Percentiles rank a stretch among this genome's conserved stretches.
Evolutionary conservation across 2,329 filamentous ascomycete genomes (phyloP).

Genomic region (Dactylellina haptotyla): DNA sequence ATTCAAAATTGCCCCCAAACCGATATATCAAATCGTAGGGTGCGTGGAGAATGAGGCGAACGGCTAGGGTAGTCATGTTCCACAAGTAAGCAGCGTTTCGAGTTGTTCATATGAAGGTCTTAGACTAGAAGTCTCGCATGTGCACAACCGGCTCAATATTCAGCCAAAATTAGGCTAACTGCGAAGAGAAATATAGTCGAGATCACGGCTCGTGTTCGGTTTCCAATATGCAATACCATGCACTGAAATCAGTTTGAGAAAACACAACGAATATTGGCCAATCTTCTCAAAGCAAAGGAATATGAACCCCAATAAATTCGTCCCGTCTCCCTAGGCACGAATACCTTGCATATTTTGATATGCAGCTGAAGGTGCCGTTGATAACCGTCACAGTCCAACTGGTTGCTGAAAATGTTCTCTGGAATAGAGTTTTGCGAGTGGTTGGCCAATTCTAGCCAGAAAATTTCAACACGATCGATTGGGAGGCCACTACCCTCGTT

Average conservation of each 20-base stretch:
- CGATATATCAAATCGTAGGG: slow-evolving; percentile 14
- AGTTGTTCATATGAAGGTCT: slow-evolving; percentile 22
- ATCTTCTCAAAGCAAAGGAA: neutral
- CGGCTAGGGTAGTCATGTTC: slow-evolving; percentile 21
- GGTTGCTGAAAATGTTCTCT: slow-evolving; percentile 1
- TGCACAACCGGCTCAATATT: slow-evolving; percentile 8
- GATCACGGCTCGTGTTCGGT: neutral
- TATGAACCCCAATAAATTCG: neutral
- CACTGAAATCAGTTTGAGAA: neutral
- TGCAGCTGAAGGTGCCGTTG: slow-evolving; percentile 38
- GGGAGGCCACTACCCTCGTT: neutral
- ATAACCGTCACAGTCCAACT: slow-evolving; percentile 30
- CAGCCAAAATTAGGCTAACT: slow-evolving; percentile 5
- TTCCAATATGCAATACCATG: neutral
- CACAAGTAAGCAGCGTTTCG: slow-evolving; percentile 19
- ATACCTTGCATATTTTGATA: neutral
- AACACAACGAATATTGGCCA: neutral
- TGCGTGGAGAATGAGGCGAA: slow-evolving; percentile 22
- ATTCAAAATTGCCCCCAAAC: slow-evolving; percentile 21
- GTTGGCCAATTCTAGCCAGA: slow-evolving; percentile 1
- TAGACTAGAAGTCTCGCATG: neutral
- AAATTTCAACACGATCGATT: slow-evolving; percentile 38
- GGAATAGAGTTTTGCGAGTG: slow-evolving; percentile 27
- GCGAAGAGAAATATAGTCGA: neutral
- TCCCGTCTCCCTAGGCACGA: neutral